Conservation (phyloP, 2,329 filamentous ascomycete genomes). For the Stachybotrys elegans region DNA sequence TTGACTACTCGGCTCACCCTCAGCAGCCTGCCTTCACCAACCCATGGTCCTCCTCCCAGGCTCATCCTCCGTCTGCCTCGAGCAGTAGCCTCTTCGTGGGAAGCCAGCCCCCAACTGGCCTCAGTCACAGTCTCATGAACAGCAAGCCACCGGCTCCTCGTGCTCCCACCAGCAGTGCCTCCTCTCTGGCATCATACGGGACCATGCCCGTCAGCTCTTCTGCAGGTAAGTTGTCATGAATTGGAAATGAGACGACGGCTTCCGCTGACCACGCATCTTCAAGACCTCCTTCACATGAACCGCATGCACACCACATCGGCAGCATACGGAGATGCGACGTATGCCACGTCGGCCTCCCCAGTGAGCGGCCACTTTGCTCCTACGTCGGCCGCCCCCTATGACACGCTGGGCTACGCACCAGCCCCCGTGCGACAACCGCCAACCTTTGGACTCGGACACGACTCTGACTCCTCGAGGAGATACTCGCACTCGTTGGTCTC, state of each 20-base stretch:
- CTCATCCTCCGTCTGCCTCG: conserved; percentile 38
- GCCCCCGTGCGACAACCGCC: conserved; percentile 53
- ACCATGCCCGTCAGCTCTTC: conserved; percentile 70
- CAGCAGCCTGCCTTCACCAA: conserved; percentile 77
- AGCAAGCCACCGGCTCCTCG: conserved; percentile 43
- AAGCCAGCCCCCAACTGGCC: conserved; percentile 37
- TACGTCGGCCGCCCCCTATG: conserved; percentile 62
- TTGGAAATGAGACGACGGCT: no score
- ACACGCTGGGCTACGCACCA: conserved; percentile 69
- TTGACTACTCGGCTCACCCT: conserved; percentile 60
- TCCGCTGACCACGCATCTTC: conserved; percentile 38
- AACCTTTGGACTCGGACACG: conserved; percentile 51
- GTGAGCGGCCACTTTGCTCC: conserved; percentile 62
- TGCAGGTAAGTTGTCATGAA: conserved; percentile 66
- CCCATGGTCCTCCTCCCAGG: conserved; percentile 66
- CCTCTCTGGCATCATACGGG: conserved; percentile 64
- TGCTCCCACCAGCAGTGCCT: conserved; percentile 52
- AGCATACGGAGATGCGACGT: conserved; percentile 65
- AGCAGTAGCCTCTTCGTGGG: conserved; percentile 59
- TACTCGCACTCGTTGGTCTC: conserved; percentile 81
- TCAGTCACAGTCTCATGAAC: conserved; percentile 52
- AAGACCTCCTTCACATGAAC: conserved; percentile 70
- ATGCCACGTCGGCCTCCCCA: conserved; percentile 63
- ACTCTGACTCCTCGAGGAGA: conserved; percentile 56
- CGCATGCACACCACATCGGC: conserved; percentile 58